Evolutionary conservation across 2,329 filamentous ascomycete species (phyloP).

Genomic region (Claviceps capensis): DNA sequence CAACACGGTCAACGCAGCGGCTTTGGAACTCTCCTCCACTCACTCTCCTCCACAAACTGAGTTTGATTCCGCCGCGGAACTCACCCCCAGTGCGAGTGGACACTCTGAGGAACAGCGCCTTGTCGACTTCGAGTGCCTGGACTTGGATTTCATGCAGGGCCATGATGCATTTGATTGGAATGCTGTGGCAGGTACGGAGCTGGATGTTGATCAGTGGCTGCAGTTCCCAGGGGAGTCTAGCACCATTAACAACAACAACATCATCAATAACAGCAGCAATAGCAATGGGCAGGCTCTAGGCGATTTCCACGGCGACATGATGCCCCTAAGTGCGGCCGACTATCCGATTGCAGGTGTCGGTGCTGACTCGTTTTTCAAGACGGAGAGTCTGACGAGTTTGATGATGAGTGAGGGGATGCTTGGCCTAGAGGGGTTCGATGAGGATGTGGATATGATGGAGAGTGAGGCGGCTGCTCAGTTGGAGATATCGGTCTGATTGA

Average conservation of each 20-base stretch:
- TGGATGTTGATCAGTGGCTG: constrained; percentile 46
- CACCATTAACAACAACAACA: constrained; percentile 9
- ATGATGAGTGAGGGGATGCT: constrained; percentile 15
- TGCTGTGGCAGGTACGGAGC: constrained; percentile 35
- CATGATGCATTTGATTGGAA: constrained; percentile 42
- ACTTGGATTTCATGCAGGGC: constrained; percentile 32
- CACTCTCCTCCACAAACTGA: constrained; percentile 33
- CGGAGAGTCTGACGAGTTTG: constrained; percentile 13
- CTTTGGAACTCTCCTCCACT: constrained; percentile 20
- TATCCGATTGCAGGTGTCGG: neutral
- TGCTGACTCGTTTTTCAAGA: neutral
- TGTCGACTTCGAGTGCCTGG: constrained; percentile 23
- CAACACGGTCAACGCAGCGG: constrained; percentile 23
- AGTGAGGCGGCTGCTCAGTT: constrained; percentile 4
- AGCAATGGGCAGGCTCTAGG: constrained; percentile 23
- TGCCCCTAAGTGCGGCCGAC: neutral
- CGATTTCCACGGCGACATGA: neutral
- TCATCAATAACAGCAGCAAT: constrained; percentile 6
- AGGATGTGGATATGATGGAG: constrained; percentile 12
- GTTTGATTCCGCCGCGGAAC: constrained; percentile 20
- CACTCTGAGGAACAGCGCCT: constrained; percentile 25
- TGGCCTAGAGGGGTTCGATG: constrained; percentile 16
- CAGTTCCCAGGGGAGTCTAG: constrained; percentile 40
- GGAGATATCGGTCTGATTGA: neutral
- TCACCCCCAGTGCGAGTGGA: constrained; percentile 33